Evolutionary conservation across 441 rosid species (phyloP).

Genomic region (Omphalea diandra): DNA sequence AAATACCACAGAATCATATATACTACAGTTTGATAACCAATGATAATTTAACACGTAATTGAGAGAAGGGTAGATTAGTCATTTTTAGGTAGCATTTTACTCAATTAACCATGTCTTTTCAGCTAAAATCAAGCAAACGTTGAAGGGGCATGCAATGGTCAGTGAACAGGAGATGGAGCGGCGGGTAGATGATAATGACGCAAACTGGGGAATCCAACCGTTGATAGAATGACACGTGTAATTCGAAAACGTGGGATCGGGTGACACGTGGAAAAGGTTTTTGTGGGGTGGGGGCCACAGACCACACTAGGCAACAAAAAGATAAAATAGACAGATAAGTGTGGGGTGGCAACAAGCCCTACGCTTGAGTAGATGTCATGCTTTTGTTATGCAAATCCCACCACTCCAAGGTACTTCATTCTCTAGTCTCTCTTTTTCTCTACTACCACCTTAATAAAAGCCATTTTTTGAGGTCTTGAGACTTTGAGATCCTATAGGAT

Average conservation of each 20-base stretch:
- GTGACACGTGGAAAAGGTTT: conserved; percentile 37
- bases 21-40: background rate
- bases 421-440: background rate
- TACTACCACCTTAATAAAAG: background rate
- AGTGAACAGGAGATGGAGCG: conserved; percentile 1
- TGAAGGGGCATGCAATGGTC: background rate
- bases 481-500: background rate
- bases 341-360: conserved; percentile 28
- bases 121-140: conserved; percentile 12
- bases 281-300: conserved; percentile 46
- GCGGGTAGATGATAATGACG: conserved; percentile 11
- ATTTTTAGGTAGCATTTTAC: background rate
- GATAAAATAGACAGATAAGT: conserved; percentile 28
- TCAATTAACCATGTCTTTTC: background rate
- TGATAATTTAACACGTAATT: background rate
- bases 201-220: conserved; percentile 18
- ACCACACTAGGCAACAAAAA: conserved; percentile 39
- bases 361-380: conserved; percentile 48
- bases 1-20: background rate
- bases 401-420: conserved; percentile 19
- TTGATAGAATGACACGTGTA: conserved; percentile 38
- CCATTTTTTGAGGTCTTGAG: background rate
- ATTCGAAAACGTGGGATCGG: background rate
- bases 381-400: conserved; percentile 50
- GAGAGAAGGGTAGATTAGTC: conserved; percentile 31